These are phyloP conservation scores for Phytopythium litorale DNA, from an alignment of 352 stramenopile species.

Conservation along the genomic window DNA sequence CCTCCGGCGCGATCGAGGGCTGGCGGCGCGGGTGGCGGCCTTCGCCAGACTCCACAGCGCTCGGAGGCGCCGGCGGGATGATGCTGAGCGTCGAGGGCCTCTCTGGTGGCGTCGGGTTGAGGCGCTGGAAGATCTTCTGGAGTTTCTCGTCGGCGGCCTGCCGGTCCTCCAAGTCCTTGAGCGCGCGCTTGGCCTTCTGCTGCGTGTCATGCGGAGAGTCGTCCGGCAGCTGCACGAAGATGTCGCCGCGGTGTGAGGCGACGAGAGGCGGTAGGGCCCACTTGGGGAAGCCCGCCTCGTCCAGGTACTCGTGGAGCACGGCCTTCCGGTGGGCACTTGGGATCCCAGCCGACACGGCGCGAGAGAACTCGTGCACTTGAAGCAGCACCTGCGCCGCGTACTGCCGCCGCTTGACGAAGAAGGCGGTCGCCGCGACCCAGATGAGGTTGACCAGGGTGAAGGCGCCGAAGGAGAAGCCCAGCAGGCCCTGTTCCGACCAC, in stretches of 20 bases:
- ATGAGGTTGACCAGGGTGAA: conserved; percentile 43
- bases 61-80: not conserved
- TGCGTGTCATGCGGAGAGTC: conserved; percentile 8
- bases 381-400: conserved; percentile 19
- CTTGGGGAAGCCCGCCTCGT: conserved; percentile 9
- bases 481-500: conserved; percentile 26
- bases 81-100: not conserved
- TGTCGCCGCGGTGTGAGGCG: conserved; percentile 22
- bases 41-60: not conserved
- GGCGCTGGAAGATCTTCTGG: conserved; percentile 19
- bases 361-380: conserved; percentile 34
- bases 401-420: conserved; percentile 26
- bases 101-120: conserved; percentile 8
- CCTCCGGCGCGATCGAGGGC: not conserved
- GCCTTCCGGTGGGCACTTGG: conserved; percentile 19
- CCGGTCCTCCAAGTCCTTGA: conserved; percentile 10
- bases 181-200: conserved; percentile 8
- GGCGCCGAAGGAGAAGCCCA: conserved; percentile 27
- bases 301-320: conserved; percentile 21
- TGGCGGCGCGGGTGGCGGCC: not conserved
- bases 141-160: conserved; percentile 18
- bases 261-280: conserved; percentile 21
- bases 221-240: conserved; percentile 10
- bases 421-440: conserved; percentile 22
- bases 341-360: conserved; percentile 27